A percentile compares a stretch with the other conserved stretches of the same genome.
Evolutionary conservation across 1,284 basidiomycete species (phyloP).

Genomic region (Trametes versicolor): DNA sequence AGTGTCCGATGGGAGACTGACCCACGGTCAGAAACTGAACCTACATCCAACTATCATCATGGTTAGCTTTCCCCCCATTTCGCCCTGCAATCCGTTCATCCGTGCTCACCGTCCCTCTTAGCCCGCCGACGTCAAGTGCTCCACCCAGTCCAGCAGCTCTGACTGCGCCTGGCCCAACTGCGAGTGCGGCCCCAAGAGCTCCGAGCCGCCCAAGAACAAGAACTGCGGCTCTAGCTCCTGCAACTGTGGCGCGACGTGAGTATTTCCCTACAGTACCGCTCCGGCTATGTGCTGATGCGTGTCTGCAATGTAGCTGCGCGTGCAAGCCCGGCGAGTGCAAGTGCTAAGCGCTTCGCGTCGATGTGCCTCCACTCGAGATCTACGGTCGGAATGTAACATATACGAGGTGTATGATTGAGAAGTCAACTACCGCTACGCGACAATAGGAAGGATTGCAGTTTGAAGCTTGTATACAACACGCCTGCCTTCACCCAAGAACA

Average conservation of each 20-base stretch:
- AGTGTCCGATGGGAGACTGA: neutral
- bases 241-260: conserved; percentile 28
- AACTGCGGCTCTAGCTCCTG: conserved; percentile 31
- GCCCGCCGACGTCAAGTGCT: conserved; percentile 42
- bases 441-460: neutral
- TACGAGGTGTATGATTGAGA: conserved; percentile 16
- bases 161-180: conserved; percentile 44
- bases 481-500: too few relatives aligned
- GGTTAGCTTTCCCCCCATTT: conserved; percentile 20
- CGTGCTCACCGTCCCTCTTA: conserved; percentile 5
- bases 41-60: conserved; percentile 15
- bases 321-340: conserved; percentile 37
- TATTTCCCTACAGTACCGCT: neutral
- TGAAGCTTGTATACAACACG: too few relatives aligned
- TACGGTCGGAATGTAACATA: conserved; percentile 13
- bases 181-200: conserved; percentile 36
- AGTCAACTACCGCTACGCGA: neutral
- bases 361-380: neutral
- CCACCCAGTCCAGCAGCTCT: conserved; percentile 34
- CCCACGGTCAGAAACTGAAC: conserved; percentile 14
- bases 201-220: conserved; percentile 40
- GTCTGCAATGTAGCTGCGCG: conserved; percentile 15
- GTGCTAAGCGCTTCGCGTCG: conserved; percentile 22
- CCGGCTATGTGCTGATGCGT: neutral
- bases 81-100: neutral